phyloP scores from a whole-genome alignment of 768 basidiomycete genomes.

The Dendrothele bispora region DNA sequence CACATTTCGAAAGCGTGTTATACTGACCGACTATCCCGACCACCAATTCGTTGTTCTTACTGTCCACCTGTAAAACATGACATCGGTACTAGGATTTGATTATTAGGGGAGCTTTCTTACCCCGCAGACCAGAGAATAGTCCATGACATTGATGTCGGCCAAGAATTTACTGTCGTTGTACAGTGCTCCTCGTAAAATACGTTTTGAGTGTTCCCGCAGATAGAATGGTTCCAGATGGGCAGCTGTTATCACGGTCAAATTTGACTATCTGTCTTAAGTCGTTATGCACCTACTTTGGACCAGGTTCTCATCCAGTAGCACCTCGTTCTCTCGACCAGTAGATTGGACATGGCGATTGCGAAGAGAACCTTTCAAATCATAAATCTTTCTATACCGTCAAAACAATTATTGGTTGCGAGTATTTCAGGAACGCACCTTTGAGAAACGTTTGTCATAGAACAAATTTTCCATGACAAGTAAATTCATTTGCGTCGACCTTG shows the following conservation, averaged over 20 bases:
- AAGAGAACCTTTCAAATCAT: slow-evolving; percentile 95
- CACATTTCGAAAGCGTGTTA: background rate
- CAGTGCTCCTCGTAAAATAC: slow-evolving; percentile 85
- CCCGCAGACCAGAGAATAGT: slow-evolving; percentile 95
- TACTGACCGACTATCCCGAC: slow-evolving; percentile 92
- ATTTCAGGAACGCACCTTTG: too few species aligned
- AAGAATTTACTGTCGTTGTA: slow-evolving; percentile 96
- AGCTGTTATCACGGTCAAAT: slow-evolving; percentile 41
- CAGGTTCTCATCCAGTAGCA: slow-evolving; percentile 94
- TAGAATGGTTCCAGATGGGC: slow-evolving; percentile 89
- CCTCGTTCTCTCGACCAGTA: slow-evolving; percentile 89
- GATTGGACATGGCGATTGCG: slow-evolving; percentile 91
- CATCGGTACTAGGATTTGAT: too few species aligned
- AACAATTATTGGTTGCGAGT: background rate
- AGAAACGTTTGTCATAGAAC: slow-evolving; percentile 90
- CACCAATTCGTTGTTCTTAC: slow-evolving; percentile 84
- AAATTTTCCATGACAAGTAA: slow-evolving; percentile 97
- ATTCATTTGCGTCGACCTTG: slow-evolving; percentile 90
- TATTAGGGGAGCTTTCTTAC: slow-evolving; percentile 20
- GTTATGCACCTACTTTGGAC: slow-evolving; percentile 71
- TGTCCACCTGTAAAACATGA: slow-evolving; percentile 61
- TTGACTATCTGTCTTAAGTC: background rate
- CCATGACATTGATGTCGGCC: slow-evolving; percentile 94
- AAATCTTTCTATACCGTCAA: slow-evolving; percentile 57
- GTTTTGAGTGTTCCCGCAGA: slow-evolving; percentile 94